A percentile compares a stretch with the other conserved stretches of the same genome.
Conservation (phyloP, 2,329 filamentous ascomycete species). For the Zasmidium citrigriseum region DNA sequence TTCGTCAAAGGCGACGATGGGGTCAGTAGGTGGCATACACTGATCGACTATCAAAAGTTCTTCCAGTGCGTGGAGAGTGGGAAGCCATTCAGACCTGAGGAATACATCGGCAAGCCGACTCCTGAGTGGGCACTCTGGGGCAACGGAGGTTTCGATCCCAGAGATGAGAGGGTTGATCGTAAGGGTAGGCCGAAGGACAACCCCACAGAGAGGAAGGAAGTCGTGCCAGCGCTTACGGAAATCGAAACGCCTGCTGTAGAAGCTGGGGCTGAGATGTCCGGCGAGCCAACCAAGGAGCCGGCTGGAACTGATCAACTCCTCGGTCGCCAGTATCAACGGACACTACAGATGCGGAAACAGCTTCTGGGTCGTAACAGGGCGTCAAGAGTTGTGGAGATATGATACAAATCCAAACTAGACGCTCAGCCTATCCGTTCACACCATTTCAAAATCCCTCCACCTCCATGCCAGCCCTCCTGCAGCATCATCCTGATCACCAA, state of each 20-base stretch:
- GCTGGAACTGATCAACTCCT: neutral
- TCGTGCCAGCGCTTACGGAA: slow-evolving; percentile 1
- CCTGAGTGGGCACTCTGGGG: slow-evolving; percentile 96
- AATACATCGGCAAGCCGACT: slow-evolving; percentile 83
- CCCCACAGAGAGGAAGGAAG: slow-evolving; percentile 5
- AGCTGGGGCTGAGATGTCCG: neutral
- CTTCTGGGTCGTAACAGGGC: neutral
- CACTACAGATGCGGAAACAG: neutral
- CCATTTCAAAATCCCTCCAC: no score
- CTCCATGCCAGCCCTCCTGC: no score
- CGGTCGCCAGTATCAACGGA: neutral
- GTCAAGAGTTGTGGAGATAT: neutral
- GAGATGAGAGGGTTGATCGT: slow-evolving; percentile 81
- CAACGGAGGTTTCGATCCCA: slow-evolving; percentile 88
- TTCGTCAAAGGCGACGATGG: slow-evolving; percentile 61
- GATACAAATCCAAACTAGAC: no score
- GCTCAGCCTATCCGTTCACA: no score
- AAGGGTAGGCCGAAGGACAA: slow-evolving; percentile 60
- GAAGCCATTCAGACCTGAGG: slow-evolving; percentile 72
- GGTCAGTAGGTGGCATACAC: slow-evolving; percentile 69
- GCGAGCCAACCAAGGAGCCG: neutral
- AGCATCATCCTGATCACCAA: no score
- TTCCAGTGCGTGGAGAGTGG: slow-evolving; percentile 78
- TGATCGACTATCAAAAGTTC: slow-evolving; percentile 88
- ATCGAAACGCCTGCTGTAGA: neutral